Evolutionary conservation across 2,329 filamentous ascomycete species (phyloP).

Genomic region (Paecilomyces fulvus): DNA sequence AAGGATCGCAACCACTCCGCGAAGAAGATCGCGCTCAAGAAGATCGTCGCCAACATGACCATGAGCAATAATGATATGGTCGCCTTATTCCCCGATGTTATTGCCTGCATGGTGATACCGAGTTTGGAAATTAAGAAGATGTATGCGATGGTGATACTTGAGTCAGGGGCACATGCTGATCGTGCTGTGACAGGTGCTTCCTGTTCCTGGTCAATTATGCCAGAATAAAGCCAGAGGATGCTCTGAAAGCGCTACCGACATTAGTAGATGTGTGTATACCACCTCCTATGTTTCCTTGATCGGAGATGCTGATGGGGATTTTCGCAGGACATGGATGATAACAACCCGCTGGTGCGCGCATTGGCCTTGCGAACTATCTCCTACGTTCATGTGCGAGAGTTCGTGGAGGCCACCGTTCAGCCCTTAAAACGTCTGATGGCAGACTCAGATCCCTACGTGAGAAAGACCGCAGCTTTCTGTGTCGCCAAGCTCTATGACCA

Average conservation of each 20-base stretch:
- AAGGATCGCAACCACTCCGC: slow-evolving; percentile 94
- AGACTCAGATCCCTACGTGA: slow-evolving; percentile 88
- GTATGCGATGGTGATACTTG: slow-evolving; percentile 42
- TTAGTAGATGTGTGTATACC: slow-evolving; percentile 59
- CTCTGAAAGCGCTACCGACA: slow-evolving; percentile 83
- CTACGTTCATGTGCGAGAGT: slow-evolving; percentile 93
- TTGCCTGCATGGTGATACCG: slow-evolving; percentile 88
- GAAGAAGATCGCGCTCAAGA: slow-evolving; percentile 98
- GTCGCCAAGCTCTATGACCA: slow-evolving; percentile 98
- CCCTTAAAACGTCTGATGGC: slow-evolving; percentile 74
- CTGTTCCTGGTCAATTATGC: slow-evolving; percentile 96
- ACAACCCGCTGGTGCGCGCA: slow-evolving; percentile 84
- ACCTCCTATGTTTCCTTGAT: background rate
- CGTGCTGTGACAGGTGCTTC: slow-evolving; percentile 64
- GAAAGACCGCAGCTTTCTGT: slow-evolving; percentile 92
- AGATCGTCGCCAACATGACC: slow-evolving; percentile 99
- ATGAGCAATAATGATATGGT: slow-evolving; percentile 99
- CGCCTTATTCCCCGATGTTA: slow-evolving; percentile 87
- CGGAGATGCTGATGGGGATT: slow-evolving; percentile 2
- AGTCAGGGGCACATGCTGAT: slow-evolving; percentile 5
- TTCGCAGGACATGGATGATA: slow-evolving; percentile 78
- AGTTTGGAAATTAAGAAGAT: slow-evolving; percentile 99
- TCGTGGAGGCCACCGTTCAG: slow-evolving; percentile 81
- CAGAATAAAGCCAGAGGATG: slow-evolving; percentile 85
- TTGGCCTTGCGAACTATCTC: slow-evolving; percentile 91